Percentiles rank a stretch among this genome's conserved stretches.
phyloP scores from a whole-genome alignment of 495 filamentous ascomycete genomes.

The Aspergillus homomorphus region DNA sequence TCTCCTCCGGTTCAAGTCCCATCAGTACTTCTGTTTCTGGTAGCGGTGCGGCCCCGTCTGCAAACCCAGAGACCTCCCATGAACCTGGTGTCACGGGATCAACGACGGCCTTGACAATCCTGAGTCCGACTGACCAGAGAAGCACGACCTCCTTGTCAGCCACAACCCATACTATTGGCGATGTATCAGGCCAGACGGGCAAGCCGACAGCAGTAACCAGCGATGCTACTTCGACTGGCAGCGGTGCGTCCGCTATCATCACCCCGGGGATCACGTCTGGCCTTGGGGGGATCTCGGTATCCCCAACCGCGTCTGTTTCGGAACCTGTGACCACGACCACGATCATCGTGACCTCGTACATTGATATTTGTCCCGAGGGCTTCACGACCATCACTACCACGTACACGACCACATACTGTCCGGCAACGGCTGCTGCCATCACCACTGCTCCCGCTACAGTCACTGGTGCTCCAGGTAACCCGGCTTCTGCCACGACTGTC shows the following conservation, averaged over 20 bases:
- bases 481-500: conserved; percentile 8
- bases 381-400: conserved; percentile 45
- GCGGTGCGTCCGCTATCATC: conserved; percentile 9
- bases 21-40: neutral
- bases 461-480: neutral
- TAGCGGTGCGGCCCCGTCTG: neutral
- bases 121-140: conserved; percentile 5
- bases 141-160: neutral
- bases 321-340: conserved; percentile 25
- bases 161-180: neutral
- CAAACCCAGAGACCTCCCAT: neutral
- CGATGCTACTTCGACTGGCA: conserved; percentile 9
- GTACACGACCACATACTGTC: conserved; percentile 38
- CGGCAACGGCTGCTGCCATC: conserved; percentile 27
- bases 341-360: conserved; percentile 42
- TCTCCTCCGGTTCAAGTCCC: neutral
- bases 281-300: conserved; percentile 18
- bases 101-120: conserved; percentile 1
- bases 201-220: conserved; percentile 4
- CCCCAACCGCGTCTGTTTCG: neutral
- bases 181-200: conserved; percentile 4
- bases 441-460: conserved; percentile 23
- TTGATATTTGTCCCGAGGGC: conserved; percentile 43
- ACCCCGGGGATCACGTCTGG: conserved; percentile 38
- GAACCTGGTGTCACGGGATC: neutral